Evolutionary conservation across 306 rosid genomes (phyloP), one percentile per base, ranked within the genome.

Genomic region (Senna siamea): DNA sequence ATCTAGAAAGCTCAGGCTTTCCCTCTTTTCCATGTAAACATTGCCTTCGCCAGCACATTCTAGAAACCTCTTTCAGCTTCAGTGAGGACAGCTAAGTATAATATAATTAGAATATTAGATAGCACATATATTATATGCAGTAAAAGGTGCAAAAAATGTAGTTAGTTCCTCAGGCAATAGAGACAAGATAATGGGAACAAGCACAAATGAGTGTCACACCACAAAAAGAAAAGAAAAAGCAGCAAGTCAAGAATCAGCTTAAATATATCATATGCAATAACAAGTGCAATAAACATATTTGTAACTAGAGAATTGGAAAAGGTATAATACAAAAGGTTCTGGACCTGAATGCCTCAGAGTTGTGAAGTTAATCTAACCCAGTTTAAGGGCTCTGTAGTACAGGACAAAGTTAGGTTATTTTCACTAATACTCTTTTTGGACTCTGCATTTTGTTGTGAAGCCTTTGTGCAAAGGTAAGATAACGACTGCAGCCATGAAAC

Each of bases 401-500:
- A 9, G n/a, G 79, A 52, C 61, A 76, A 76, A 32, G 64, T 65
- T 8, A 15, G 26, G 23, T 62, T 73, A 50, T 56, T 66, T 75
- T 79, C 73, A 74, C 74, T 66, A 77, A 56, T 71, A 75, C 43
- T 76, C 54, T 62, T 78, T 70, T 32, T 54, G 68, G 86, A 72
- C 64, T 38, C 59, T 13, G 65, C 65, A 82, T 62, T 84, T 76
- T 51, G 73, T 60, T 79, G 80, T 37, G 80, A 66, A 77, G 78
- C 70, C 30, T 79, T 87, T 44, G 84, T 72, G 82, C 97, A 91
- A 74, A 93, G 82, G 82, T 85, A 93, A 78, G 98, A 89, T 55
- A 93, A 77, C 28, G 98, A 93, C 76, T 91, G 98, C 76, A 93
- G 74, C 98, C 98, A 93, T 71, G 97, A 93, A 78, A 93, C 98